Conservation (phyloP, 176 grass and related monocot genomes). For the Cenchrus purpureus region DNA sequence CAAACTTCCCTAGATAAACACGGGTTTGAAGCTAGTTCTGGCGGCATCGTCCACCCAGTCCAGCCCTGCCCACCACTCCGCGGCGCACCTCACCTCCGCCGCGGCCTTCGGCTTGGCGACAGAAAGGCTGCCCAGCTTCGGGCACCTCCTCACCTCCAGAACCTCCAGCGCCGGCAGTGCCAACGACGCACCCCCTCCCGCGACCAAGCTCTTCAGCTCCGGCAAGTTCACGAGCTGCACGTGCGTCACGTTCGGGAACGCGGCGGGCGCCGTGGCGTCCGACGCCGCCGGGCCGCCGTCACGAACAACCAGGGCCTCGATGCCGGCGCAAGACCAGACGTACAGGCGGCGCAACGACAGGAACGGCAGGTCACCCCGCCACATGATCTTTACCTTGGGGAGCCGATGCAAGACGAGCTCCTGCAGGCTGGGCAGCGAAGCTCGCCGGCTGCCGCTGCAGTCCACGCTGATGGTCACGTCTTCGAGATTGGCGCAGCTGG, state of each 20-base stretch:
- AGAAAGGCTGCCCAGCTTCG: background rate
- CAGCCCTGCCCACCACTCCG: background rate
- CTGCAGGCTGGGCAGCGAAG: too few relatives aligned
- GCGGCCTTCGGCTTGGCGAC: background rate
- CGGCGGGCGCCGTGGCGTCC: too few relatives aligned
- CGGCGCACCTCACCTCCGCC: background rate
- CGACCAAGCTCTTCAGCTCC: too few relatives aligned
- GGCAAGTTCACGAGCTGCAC: background rate
- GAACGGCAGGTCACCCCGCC: background rate
- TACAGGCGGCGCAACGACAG: background rate
- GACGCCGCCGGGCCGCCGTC: background rate
- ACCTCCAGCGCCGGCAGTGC: background rate
- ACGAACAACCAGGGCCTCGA: background rate
- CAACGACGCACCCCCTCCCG: background rate
- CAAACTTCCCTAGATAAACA: background rate
- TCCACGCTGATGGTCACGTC: background rate
- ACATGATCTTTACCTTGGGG: too few relatives aligned
- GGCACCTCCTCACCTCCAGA: background rate
- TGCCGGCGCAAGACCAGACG: background rate
- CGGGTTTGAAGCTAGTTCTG: background rate
- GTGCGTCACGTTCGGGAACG: background rate
- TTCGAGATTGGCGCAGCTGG: background rate
- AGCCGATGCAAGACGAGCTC: too few relatives aligned
- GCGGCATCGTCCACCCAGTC: background rate
- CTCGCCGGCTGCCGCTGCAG: too few relatives aligned